These are phyloP conservation scores for Tetratostichococcus sp. DNA, from an alignment of 139 green algal genomes.

Conservation along the genomic window DNA sequence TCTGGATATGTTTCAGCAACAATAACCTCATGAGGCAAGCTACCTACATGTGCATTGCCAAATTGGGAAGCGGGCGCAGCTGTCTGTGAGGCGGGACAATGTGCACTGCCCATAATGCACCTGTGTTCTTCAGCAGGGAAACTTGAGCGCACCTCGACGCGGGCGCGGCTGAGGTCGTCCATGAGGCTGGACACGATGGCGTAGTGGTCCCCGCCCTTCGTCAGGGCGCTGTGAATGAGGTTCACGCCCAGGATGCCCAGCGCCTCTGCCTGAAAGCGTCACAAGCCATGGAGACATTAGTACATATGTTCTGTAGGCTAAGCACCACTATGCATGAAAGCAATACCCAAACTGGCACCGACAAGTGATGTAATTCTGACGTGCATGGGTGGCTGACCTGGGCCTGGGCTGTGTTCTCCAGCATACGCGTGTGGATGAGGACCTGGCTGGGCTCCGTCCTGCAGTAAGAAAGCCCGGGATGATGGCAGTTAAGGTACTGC, in stretches of 20 bases:
- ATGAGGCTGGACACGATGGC: slow-evolving; percentile 22
- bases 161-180: slow-evolving; percentile 27
- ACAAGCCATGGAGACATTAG: background rate
- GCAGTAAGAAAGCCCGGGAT: too few species aligned
- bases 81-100: background rate
- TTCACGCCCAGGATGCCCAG: slow-evolving; percentile 48
- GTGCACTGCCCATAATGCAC: background rate
- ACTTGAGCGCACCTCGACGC: slow-evolving; percentile 26
- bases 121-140: background rate
- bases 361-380: too few species aligned
- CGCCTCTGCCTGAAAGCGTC: slow-evolving; percentile 22
- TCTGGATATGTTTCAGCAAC: too few species aligned
- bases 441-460: slow-evolving; percentile 32
- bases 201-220: slow-evolving; percentile 9
- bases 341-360: too few species aligned
- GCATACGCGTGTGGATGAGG: slow-evolving; percentile 50
- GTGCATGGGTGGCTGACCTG: slow-evolving; percentile 6
- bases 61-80: background rate
- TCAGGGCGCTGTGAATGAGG: slow-evolving; percentile 37
- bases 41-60: too few species aligned
- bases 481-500: too few species aligned
- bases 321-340: too few species aligned
- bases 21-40: too few species aligned
- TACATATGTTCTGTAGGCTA: too few species aligned
- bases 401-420: slow-evolving; percentile 35